Evolutionary conservation across 495 filamentous ascomycete genomes (phyloP), one percentile per base, ranked within the genome.

Genomic region (Podospora conica): DNA sequence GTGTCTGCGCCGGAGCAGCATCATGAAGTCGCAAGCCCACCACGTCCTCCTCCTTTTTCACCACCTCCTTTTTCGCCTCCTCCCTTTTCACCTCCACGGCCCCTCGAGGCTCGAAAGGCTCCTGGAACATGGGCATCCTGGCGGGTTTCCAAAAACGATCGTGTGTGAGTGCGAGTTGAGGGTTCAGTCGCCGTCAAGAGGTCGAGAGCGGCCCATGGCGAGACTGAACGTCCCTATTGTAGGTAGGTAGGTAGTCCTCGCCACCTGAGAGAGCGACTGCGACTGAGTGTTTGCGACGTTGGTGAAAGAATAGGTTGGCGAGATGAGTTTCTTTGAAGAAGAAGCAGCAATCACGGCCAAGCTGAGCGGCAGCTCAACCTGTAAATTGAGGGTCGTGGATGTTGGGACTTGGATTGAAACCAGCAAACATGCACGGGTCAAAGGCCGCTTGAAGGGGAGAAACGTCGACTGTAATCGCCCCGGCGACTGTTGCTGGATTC

Each of bases 91-190:
- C n/a, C 23, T 18, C n/a, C 20, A 31, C 29, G 23, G 31, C 55
- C 31, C 70, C 74, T 25, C 61, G 70, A 40, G 69, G 69, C 56
- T 76, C 75, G 58, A 76, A 68, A 67, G 79, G 69, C 68, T 85
- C 79, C 68, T 82, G 82, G 65, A 86, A 85, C 67, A 88, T 84
- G 64, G 87, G 86, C 87, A 89, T 90, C 55, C 63, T 80, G 69
- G 21, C n/a, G 10, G 27, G n/a, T 40, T 64, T 23, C 3, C 24
- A n/a, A 27, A 9, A 9, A 29, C 21, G 12, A 20, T 59, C 9
- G 57, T 28, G 9, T 59, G 20, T 24, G 5, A 29, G 27, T 27
- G 18, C 23, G 61, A 64, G 55, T 29, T 58, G 29, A 53, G 22
- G 33, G 9, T 53, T 59, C 55, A 27, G 28, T 65, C 63, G 33